Evolutionary conservation across 106 monocot species (phyloP).

Genomic region (Apostasia ramifera): DNA sequence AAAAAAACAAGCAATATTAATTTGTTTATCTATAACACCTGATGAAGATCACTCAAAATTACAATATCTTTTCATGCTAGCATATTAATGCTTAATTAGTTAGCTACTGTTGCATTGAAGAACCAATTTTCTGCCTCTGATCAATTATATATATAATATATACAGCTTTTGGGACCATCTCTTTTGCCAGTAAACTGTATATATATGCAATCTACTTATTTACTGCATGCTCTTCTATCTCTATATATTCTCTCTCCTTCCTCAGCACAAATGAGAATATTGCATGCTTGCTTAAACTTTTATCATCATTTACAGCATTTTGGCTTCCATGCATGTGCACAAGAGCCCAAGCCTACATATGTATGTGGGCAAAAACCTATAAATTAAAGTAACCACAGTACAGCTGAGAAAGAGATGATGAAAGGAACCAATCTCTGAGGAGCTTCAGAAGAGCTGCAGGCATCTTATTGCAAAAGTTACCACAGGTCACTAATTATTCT

Average conservation of each 20-base stretch:
- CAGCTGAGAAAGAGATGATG: conserved; percentile 1
- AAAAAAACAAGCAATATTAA: no score
- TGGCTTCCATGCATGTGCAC: no score
- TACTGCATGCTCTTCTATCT: neutral
- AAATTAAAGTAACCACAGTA: neutral
- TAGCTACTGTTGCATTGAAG: neutral
- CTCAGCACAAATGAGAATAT: no score
- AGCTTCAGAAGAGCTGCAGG: neutral
- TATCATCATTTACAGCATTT: no score
- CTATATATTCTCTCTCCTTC: neutral
- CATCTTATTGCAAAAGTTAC: neutral
- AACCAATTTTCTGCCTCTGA: neutral
- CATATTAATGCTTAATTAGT: neutral
- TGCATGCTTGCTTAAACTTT: no score
- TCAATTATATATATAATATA: neutral
- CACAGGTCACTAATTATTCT: neutral
- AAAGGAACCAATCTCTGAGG: neutral
- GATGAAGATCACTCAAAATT: no score
- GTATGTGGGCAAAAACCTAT: neutral
- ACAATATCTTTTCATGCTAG: no score
- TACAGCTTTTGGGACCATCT: conserved; percentile 2
- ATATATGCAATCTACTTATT: neutral
- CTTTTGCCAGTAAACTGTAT: no score
- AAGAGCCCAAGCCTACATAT: neutral
- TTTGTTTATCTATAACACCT: no score